A percentile compares a stretch with the other conserved stretches of the same genome.
phyloP scores from a whole-genome alignment of 164 flowering plant genomes.

The Warburgia ugandensis region DNA sequence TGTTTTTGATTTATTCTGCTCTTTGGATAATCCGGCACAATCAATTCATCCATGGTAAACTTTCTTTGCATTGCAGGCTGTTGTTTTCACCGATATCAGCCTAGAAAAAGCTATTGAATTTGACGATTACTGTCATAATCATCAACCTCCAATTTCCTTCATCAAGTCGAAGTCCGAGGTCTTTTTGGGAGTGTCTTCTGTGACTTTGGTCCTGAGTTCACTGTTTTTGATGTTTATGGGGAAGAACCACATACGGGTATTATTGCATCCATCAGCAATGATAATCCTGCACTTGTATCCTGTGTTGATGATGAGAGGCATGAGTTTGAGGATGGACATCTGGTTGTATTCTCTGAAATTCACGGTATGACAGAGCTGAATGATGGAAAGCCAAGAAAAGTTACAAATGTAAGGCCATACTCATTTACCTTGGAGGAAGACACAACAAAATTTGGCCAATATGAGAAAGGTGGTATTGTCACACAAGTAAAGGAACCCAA shows the following conservation, averaged over 20 bases:
- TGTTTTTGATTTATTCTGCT: too few relatives aligned
- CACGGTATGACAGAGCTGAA: slow-evolving; percentile 77
- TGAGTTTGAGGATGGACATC: slow-evolving; percentile 88
- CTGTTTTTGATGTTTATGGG: slow-evolving; percentile 77
- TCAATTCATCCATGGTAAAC: too few relatives aligned
- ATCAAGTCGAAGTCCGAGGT: slow-evolving; percentile 81
- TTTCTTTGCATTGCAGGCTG: slow-evolving; percentile 52
- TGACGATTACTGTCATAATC: slow-evolving; percentile 66
- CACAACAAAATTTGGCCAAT: slow-evolving; percentile 56
- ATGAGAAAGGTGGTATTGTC: slow-evolving; percentile 79
- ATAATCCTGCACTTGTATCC: slow-evolving; percentile 64
- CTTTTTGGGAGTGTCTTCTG: slow-evolving; percentile 79
- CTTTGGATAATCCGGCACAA: too few relatives aligned
- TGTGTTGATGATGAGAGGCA: slow-evolving; percentile 88
- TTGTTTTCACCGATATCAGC: slow-evolving; percentile 67
- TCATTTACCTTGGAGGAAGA: slow-evolving; percentile 78
- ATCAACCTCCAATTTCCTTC: slow-evolving; percentile 79
- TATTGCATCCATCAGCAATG: slow-evolving; percentile 83
- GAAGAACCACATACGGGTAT: slow-evolving; percentile 85
- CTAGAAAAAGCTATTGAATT: slow-evolving; percentile 62
- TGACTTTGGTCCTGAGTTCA: slow-evolving; percentile 80
- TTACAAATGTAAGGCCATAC: slow-evolving; percentile 63
- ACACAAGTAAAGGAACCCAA: slow-evolving; percentile 87
- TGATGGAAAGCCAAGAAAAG: slow-evolving; percentile 76
- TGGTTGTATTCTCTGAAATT: slow-evolving; percentile 82